Percentiles rank a stretch among this genome's conserved stretches.
Conservation (phyloP, 345 rosid genomes). For the Brassica napus region Da-Ae NC_063438.1:13082001-13082500, state of each 20-base stretch:
- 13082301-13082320: background rate
- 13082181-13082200: constrained; percentile 56
- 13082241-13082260: constrained; percentile 13
- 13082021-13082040: constrained; percentile 30
- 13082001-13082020: background rate
- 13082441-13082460: constrained; percentile 19
- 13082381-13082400: background rate
- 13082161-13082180: constrained; percentile 64
- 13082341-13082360: constrained; percentile 1
- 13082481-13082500: background rate
- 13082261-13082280: constrained; percentile 3
- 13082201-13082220: constrained; percentile 42
- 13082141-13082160: constrained; percentile 91
- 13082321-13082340: constrained; percentile 11
- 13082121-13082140: constrained; percentile 77
- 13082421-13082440: constrained; percentile 9
- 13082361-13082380: constrained; percentile 22
- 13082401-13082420: background rate
- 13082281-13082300: background rate
- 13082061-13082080: constrained; percentile 61
- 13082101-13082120: constrained; percentile 86
- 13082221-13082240: constrained; percentile 18
- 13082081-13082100: constrained; percentile 66
- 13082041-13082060: constrained; percentile 95
- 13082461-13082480: constrained; percentile 8